A percentile compares a stretch with the other conserved stretches of the same genome.
phyloP scores from a whole-genome alignment of 345 rosid species.

The Acer negundo region DNA sequence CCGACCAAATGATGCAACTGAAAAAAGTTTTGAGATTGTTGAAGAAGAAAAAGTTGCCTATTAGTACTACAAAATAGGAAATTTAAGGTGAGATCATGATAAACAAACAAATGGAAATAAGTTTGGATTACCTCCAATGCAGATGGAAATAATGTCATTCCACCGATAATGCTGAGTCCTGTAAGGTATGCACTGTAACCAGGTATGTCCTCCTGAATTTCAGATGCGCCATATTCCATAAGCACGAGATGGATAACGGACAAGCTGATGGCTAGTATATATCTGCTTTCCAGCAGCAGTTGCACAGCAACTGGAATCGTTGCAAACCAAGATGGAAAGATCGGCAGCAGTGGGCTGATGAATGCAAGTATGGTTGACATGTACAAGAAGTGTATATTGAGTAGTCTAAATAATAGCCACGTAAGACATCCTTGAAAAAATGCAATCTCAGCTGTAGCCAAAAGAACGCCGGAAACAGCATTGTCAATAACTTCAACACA shows the following conservation, averaged over 20 bases:
- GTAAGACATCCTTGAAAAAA: slow-evolving; percentile 95
- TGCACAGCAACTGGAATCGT: slow-evolving; percentile 82
- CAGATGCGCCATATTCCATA: slow-evolving; percentile 80
- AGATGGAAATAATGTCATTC: slow-evolving; percentile 92
- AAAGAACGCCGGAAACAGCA: slow-evolving; percentile 85
- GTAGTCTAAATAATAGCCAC: slow-evolving; percentile 87
- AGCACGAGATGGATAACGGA: slow-evolving; percentile 73
- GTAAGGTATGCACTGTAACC: slow-evolving; percentile 83
- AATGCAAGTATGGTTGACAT: slow-evolving; percentile 83
- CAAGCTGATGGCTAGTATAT: slow-evolving; percentile 59
- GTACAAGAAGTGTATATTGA: slow-evolving; percentile 79
- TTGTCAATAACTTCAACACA: slow-evolving; percentile 88
- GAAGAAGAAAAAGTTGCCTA: background rate
- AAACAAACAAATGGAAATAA: background rate
- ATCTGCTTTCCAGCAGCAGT: slow-evolving; percentile 70
- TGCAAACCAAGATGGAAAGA: slow-evolving; percentile 87
- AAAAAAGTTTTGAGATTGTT: background rate
- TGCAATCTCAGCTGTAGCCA: slow-evolving; percentile 93
- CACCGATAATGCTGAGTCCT: slow-evolving; percentile 96
- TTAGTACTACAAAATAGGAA: background rate
- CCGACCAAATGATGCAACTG: background rate
- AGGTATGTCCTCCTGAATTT: slow-evolving; percentile 90
- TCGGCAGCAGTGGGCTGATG: slow-evolving; percentile 73
- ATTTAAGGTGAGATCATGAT: background rate
- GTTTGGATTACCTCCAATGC: slow-evolving; percentile 70